These are phyloP conservation scores for Wickerhamomyces hampshirensis DNA, from an alignment of 805 yeast species.

Conservation along the genomic window DNA sequence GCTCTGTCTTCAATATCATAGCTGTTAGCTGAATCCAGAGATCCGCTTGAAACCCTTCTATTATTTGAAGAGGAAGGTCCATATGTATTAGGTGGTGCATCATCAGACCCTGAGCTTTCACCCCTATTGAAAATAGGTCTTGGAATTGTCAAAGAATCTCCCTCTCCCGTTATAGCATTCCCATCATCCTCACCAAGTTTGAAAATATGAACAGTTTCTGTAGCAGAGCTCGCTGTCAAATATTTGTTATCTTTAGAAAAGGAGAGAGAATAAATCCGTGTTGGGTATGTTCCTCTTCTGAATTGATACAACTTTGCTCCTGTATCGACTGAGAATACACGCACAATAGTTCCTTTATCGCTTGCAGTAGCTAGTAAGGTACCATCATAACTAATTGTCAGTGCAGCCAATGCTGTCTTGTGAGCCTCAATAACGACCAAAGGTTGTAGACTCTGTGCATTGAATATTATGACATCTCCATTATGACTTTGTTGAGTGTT, in stretches of 20 bases:
- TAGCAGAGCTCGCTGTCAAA: conserved; percentile 80
- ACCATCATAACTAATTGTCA: conserved; percentile 63
- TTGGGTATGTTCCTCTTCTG: conserved; percentile 80
- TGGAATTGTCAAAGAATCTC: conserved; percentile 3
- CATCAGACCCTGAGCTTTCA: conserved; percentile 21
- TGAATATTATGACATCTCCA: conserved; percentile 68
- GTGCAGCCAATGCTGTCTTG: conserved; percentile 59
- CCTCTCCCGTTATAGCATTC: neutral
- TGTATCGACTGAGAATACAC: conserved; percentile 60
- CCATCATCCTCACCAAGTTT: conserved; percentile 42
- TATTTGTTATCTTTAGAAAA: conserved; percentile 69
- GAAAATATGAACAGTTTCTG: conserved; percentile 92
- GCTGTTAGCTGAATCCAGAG: conserved; percentile 23
- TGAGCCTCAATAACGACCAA: conserved; percentile 70
- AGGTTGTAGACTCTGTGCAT: conserved; percentile 57
- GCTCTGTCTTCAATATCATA: conserved; percentile 13
- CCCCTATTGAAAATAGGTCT: conserved; percentile 12
- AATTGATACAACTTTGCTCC: conserved; percentile 65
- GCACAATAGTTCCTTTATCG: conserved; percentile 70
- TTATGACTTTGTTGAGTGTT: conserved; percentile 28
- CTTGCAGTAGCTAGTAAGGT: conserved; percentile 67
- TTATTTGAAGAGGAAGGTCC: neutral
- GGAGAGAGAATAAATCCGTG: conserved; percentile 68
- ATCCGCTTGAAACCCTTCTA: conserved; percentile 22
- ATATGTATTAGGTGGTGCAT: neutral